phyloP scores from a whole-genome alignment of 768 basidiomycete species.

The Lactarius tabidus region DNA sequence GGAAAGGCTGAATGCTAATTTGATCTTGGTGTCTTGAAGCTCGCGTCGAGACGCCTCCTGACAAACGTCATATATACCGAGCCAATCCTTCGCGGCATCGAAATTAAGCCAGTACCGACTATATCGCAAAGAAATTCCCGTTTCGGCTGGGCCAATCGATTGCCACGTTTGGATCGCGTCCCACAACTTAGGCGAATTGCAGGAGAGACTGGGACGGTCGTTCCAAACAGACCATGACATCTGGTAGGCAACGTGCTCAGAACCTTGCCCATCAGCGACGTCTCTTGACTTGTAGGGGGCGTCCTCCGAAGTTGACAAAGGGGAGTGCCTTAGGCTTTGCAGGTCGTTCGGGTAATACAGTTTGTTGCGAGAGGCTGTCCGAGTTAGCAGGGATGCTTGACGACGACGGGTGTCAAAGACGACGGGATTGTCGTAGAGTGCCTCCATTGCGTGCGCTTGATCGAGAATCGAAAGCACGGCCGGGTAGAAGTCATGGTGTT shows the following conservation, averaged over 20 bases:
- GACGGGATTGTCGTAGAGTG: neutral
- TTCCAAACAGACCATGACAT: conserved; percentile 8
- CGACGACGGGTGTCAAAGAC: neutral
- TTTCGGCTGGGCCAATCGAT: neutral
- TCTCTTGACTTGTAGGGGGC: neutral
- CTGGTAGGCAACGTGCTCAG: neutral
- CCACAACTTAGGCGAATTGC: neutral
- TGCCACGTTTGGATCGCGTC: neutral
- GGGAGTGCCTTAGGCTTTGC: neutral
- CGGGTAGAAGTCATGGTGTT: neutral
- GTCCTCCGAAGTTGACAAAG: neutral
- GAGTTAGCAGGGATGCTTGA: neutral
- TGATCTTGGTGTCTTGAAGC: neutral
- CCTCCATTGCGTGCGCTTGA: neutral
- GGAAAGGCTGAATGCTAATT: conserved; percentile 5
- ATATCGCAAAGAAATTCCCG: neutral
- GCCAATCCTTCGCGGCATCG: neutral
- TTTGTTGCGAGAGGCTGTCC: neutral
- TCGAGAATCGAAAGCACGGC: neutral
- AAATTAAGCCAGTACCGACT: conserved; percentile 15
- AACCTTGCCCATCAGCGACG: neutral
- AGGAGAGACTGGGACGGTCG: too few relatives aligned
- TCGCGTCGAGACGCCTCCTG: neutral
- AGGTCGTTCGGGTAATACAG: conserved; percentile 9
- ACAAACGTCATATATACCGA: neutral